Base-by-base conservation (phyloP, 2,329 filamentous ascomycete genomes). In the Aureobasidium melanogenum region DNA sequence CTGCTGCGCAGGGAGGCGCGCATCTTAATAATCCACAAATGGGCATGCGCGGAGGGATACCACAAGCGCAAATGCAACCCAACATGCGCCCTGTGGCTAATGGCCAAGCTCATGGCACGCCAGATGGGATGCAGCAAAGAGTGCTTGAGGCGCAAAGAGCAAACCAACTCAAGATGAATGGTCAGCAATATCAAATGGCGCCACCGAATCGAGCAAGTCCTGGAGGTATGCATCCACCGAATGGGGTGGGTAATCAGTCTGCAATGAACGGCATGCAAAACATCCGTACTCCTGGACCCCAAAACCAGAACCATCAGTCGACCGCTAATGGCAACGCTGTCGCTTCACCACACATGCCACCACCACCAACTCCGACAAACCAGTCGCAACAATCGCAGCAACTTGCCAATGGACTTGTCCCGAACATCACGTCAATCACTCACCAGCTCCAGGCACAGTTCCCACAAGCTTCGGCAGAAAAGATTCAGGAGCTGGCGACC, bases 31-130 rank as follows among this genome's bases (percentile, higher is more conserved):
- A 67, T 79, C 80, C 69, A 5, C 68, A 72, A 72, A 81, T 69
- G 79, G 83, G 74, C 67, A 79, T 59, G 2, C 84, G 84, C 63
- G 82, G 82, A 48, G 79, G 48, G 38, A 61, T 88, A 26, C 84
- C 86, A 39, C 87, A 89, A 70, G 85, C 87, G 26, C 88, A 69
- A 41, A 72, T 73, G 68, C 68, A 70, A 48, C 60, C 55, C 7
- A 64, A 65, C 39, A 64, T 63, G 56, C 65, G 63, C 17, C 55
- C 51, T 22, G 44, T 38, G 22, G 36, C n/a, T 9, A 61, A 43
- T 10, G 38, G 47, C 1, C 57, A 60, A 28, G 24, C 19, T 19
- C 48, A 61, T 38, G 48, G 38, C 12, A 52, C 58, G 15, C 48
- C 59, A 24, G 59, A 61, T 12, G 32, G 22, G 38, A 61, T 61